phyloP scores from a whole-genome alignment of 1,284 basidiomycete genomes.

The Austroboletus niveus region DNA sequence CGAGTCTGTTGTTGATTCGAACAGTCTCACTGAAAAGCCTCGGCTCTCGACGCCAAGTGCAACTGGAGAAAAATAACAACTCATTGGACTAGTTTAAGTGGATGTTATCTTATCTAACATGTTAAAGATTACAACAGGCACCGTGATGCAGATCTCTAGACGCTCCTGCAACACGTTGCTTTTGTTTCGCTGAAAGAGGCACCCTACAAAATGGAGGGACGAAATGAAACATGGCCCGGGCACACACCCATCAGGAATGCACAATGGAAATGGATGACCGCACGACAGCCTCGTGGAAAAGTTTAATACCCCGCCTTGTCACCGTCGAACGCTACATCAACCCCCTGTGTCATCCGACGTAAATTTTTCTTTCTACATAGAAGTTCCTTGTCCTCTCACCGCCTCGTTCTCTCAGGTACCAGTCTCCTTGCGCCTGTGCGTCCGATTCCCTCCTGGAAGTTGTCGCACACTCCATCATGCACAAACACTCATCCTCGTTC shows the following conservation, averaged over 20 bases:
- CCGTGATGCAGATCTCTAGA: background rate
- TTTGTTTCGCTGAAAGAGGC: background rate
- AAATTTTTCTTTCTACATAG: background rate
- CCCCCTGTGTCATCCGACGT: background rate
- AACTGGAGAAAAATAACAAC: too few species aligned
- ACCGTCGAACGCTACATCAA: conserved; percentile 3
- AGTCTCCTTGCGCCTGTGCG: background rate
- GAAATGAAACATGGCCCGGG: background rate
- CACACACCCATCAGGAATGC: background rate
- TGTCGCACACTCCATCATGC: background rate
- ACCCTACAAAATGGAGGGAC: background rate
- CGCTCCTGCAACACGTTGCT: conserved; percentile 2
- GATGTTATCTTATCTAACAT: background rate
- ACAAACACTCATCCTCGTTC: background rate
- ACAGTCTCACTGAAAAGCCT: background rate
- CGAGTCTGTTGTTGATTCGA: background rate
- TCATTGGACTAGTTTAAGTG: too few species aligned
- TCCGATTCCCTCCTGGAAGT: conserved; percentile 6
- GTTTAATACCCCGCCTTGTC: conserved; percentile 17
- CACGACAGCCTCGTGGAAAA: conserved; percentile 22
- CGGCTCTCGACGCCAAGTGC: too few species aligned
- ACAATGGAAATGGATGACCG: conserved; percentile 6
- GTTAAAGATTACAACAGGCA: background rate
- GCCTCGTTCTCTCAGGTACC: background rate
- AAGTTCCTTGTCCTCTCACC: background rate